Base-by-base conservation (phyloP, 805 yeast genomes). In the Cyberlindnera americana region DNA sequence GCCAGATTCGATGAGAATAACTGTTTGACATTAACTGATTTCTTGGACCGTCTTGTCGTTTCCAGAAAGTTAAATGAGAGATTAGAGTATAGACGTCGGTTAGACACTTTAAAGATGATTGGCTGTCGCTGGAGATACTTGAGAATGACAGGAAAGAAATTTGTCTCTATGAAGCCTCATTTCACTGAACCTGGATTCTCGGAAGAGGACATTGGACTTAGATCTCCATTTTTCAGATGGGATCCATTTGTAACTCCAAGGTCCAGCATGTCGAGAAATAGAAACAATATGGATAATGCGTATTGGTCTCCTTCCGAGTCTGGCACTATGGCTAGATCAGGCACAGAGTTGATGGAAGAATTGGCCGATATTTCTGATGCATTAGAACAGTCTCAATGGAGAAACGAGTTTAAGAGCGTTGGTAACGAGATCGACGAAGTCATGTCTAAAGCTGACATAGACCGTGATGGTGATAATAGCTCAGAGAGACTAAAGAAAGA, bases 1-100 rank as follows among this genome's bases (percentile, higher is more conserved):
- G 76, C 83, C 3, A 70, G 81, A 32, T 85, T 88, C 64, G 83
- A 86, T 48, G 81, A 86, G 16, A 78, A 83, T 35, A 81, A 80
- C 47, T 86, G 95, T 59, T 67, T 87, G 47, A 81, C 81, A 35
- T 69, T 84, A 56, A 80, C 78, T 47, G 88, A 83, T 47, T 83
- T 76, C 55, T 69, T 84, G 48, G 83, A 80, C 39, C 64, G 86
- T 44, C 64, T 82, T 31, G 72, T 81, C 40, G 62, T 78, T 16
- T 55, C 75, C 30, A 78, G 77, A 49, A 77, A 73, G 46, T 73
- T 83, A 25, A 75, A 76, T 32, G 73, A 71, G 43, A 57, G 56
- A 33, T 33, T 66, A 33, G 54, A 53, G 14, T 54, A 56, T 36
- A 59, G 63, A 41, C 57, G 57, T 25, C 54, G 56, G 17, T 48